Evolutionary conservation across 129 eudicot species (phyloP).

Genomic region (Flaveria robusta): DNA sequence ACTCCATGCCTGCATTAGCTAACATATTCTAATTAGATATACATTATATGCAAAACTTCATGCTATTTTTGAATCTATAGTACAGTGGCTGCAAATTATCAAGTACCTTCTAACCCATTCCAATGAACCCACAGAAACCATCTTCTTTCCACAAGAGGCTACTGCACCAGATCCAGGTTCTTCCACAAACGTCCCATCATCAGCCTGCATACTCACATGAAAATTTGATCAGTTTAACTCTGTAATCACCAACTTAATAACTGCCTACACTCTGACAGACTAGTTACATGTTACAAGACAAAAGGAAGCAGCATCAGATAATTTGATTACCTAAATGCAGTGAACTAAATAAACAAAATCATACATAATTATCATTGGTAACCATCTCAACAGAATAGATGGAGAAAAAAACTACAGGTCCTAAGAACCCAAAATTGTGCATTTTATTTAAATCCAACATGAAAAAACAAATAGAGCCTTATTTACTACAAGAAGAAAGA

Average conservation of each 20-base stretch:
- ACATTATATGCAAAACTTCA: background rate
- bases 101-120: constrained; percentile 90
- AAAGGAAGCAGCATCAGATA: background rate
- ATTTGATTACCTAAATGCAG: background rate
- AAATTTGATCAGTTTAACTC: constrained; percentile 9
- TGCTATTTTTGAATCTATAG: background rate
- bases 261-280: background rate
- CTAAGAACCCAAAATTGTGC: background rate
- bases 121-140: constrained; percentile 82
- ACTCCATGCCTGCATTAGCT: constrained; percentile 75
- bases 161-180: constrained; percentile 99
- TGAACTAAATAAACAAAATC: background rate
- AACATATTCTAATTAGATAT: background rate
- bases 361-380: background rate
- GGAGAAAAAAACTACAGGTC: background rate
- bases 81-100: constrained; percentile 18
- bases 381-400: no score
- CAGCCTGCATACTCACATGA: constrained; percentile 45
- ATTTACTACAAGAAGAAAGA: background rate
- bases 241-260: constrained; percentile 20
- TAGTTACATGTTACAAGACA: constrained; percentile 1
- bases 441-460: background rate
- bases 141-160: constrained; percentile 70
- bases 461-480: constrained; percentile 1
- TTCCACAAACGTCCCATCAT: constrained; percentile 84